Evolutionary conservation across 73 alveolate species (phyloP), one percentile per base, ranked within the genome.

Genomic region (Diophrys appendiculata): DNA sequence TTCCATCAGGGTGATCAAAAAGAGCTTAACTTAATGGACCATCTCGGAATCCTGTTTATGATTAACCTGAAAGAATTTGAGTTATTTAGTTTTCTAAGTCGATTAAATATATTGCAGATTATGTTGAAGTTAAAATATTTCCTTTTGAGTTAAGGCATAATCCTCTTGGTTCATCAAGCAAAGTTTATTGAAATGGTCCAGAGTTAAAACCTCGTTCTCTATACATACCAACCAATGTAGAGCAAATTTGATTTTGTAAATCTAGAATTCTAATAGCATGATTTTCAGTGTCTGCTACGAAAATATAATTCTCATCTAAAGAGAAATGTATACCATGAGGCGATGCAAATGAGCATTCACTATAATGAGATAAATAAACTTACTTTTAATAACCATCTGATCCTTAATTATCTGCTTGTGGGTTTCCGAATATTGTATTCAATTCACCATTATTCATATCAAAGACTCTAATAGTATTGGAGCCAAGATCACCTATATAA

Each of bases 1-100:
- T 78, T 28, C 87, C 87, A 68, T 78, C 87, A 25, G 87, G 87
- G 33, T 78, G 87, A 78, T 78, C 87, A 67, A 78, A 78, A 25
- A 31, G 2, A 29, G 87, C 87, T 2, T 2, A 14, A n/a, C 27
- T 33, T 2, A 32, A 27, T 23, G 34, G 24, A 24, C 79, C 79
- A 65, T 78, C 87, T 29, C 33, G n/a, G 33, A 67, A 78, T n/a
- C 87, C 87, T 64, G 71, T 29, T n/a, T 29, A 23, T 13, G 53
- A 14, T 13, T 33, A 25, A 5, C 87, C 87, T 33, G 79, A 71
- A 3, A 67, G 30, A 5, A 78, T 1, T 25, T 68, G 64, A 14
- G 87, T 64, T 14, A 32, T 23, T n/a, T 33, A 65, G 23, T 31
- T 26, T 33, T 64, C 79, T 13, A 78, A 67, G 33, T 78, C 72